Conservation (phyloP, 2,329 filamentous ascomycete species). For the Decorospora gaudefroyi region DNA sequence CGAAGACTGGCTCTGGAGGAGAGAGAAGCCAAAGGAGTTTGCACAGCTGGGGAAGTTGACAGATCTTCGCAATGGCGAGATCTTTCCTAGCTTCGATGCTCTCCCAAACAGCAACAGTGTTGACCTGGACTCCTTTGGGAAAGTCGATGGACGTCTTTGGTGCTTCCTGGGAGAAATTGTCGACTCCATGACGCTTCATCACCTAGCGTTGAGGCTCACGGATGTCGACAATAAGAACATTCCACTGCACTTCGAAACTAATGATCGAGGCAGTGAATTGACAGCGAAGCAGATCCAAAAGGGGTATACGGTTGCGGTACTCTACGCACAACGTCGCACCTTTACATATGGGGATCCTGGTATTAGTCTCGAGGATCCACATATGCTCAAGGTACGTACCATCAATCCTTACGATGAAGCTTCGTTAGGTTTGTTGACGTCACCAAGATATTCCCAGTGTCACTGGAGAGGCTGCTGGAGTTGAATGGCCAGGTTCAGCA, state of each 20-base stretch:
- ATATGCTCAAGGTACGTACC: slow-evolving; percentile 26
- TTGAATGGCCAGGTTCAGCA: slow-evolving; percentile 21
- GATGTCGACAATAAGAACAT: slow-evolving; percentile 32
- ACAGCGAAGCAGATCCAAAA: slow-evolving; percentile 16
- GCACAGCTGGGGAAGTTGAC: slow-evolving; percentile 16
- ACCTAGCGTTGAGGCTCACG: slow-evolving; percentile 30
- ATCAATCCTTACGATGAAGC: slow-evolving; percentile 8
- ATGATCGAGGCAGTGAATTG: slow-evolving; percentile 32
- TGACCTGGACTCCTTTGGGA: neutral
- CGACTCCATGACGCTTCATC: slow-evolving; percentile 18
- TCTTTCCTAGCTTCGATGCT: slow-evolving; percentile 24
- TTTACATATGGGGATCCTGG: slow-evolving; percentile 21
- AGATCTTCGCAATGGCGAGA: slow-evolving; percentile 22
- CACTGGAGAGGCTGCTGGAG: slow-evolving; percentile 20
- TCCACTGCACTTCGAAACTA: slow-evolving; percentile 37
- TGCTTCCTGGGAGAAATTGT: slow-evolving; percentile 34
- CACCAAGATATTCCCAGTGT: slow-evolving; percentile 26
- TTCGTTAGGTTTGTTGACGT: slow-evolving; percentile 9
- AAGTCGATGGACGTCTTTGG: slow-evolving; percentile 18
- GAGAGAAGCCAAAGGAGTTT: slow-evolving; percentile 20
- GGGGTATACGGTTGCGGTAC: slow-evolving; percentile 29
- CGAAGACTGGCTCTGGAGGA: slow-evolving; percentile 36
- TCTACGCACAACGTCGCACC: slow-evolving; percentile 12
- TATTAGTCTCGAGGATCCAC: slow-evolving; percentile 22
- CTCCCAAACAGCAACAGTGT: slow-evolving; percentile 21